phyloP scores from a whole-genome alignment of 257 asterid species.

The Solanum verrucosum region DNA sequence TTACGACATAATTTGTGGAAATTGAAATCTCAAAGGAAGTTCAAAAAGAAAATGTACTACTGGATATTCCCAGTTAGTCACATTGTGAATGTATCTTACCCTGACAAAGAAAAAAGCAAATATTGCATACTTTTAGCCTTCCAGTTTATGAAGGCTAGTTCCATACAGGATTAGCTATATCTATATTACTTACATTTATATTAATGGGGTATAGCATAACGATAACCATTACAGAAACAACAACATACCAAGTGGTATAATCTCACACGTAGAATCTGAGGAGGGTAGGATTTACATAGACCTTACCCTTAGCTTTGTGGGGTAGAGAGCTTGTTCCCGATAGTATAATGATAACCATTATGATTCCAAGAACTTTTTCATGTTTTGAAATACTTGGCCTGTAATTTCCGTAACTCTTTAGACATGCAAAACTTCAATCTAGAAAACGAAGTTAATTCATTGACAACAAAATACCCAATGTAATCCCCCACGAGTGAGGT shows the following conservation, averaged over 20 bases:
- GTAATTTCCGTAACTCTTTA: not conserved
- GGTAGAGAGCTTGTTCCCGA: not conserved
- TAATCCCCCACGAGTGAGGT: not conserved
- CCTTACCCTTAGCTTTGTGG: not conserved
- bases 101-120: not conserved
- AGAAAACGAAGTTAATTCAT: not conserved
- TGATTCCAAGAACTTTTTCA: not conserved
- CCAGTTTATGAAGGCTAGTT: not conserved
- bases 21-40: constrained; percentile 55
- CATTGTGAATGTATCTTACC: not conserved
- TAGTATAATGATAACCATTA: not conserved
- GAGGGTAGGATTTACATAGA: too few relatives aligned
- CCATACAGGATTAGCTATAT: not conserved
- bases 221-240: not conserved
- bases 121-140: not conserved
- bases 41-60: constrained; percentile 18
- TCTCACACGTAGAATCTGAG: not conserved
- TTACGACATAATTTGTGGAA: not conserved
- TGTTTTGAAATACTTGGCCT: not conserved
- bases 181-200: not conserved
- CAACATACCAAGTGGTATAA: not conserved
- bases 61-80: not conserved
- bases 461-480: not conserved
- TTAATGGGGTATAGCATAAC: not conserved
- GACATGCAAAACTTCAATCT: not conserved